Conservation (phyloP, 176 grass and related monocot species). For the Cocos nucifera region DNA sequence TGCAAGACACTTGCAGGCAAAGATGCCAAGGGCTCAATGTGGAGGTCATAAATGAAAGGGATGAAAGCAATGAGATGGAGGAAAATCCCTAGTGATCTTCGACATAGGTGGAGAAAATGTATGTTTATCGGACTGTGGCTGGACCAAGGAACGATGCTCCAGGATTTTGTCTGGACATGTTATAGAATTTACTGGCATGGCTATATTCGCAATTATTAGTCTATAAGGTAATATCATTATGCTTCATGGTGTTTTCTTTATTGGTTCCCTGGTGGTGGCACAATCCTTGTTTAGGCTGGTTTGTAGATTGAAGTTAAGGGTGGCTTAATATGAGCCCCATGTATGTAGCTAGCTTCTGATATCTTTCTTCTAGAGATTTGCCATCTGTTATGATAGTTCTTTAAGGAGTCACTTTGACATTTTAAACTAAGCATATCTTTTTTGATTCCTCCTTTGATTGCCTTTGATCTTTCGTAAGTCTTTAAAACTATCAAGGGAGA, state of each 20-base stretch:
- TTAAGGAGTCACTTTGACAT: no score
- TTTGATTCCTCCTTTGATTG: no score
- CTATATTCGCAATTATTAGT: neutral
- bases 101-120: slow-evolving; percentile 5
- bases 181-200: neutral
- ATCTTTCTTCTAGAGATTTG: neutral
- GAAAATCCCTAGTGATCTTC: neutral
- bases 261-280: neutral
- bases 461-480: no score
- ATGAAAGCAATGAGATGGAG: neutral
- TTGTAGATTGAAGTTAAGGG: slow-evolving; percentile 3
- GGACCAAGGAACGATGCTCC: slow-evolving; percentile 1
- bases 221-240: neutral
- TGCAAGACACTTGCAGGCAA: slow-evolving; percentile 4
- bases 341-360: neutral
- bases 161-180: slow-evolving; percentile 2
- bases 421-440: no score
- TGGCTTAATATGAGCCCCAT: neutral
- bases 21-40: slow-evolving; percentile 12
- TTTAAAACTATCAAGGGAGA: no score
- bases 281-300: neutral
- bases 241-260: slow-evolving; percentile 5
- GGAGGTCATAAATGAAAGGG: slow-evolving; percentile 4
- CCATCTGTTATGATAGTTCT: no score
- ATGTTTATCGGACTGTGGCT: slow-evolving; percentile 5